Evolutionary conservation across 1,139 yeast genomes (phyloP).

Genomic region (Debaryomyces subglobosus): DNA sequence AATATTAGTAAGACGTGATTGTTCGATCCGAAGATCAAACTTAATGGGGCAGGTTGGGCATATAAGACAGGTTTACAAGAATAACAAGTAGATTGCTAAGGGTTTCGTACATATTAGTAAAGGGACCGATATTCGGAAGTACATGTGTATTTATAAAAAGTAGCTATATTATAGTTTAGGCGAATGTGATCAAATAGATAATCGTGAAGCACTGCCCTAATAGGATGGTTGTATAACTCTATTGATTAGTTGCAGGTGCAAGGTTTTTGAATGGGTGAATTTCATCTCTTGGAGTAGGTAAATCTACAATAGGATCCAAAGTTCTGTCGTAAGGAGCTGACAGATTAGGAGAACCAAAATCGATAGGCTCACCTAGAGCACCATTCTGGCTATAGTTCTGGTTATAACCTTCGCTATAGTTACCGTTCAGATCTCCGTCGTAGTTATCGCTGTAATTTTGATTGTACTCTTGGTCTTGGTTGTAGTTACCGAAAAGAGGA

Average conservation of each 20-base stretch:
- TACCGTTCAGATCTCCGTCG: background rate
- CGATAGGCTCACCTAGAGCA: constrained; percentile 15
- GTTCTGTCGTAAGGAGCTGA: constrained; percentile 9
- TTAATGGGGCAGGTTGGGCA: background rate
- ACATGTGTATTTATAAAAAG: constrained; percentile 1
- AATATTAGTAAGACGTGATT: constrained; percentile 7
- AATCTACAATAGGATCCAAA: constrained; percentile 25
- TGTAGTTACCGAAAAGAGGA: constrained; percentile 7
- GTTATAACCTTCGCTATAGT: background rate
- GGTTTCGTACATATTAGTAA: background rate
- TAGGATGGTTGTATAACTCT: background rate
- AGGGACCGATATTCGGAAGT: constrained; percentile 2
- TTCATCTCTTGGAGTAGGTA: constrained; percentile 29
- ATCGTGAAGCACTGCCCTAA: background rate
- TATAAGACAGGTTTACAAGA: background rate
- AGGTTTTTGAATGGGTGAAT: constrained; percentile 15
- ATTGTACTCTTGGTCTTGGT: background rate
- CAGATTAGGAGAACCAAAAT: constrained; percentile 6
- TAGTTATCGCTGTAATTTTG: background rate
- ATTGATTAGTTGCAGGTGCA: constrained; percentile 1
- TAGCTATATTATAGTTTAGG: background rate
- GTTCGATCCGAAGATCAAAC: background rate
- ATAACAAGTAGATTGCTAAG: background rate
- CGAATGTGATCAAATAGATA: constrained; percentile 2
- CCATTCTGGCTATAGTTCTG: constrained; percentile 2